Base-by-base conservation (phyloP, 805 yeast genomes). In the Wickerhamiella lipophila region DNA sequence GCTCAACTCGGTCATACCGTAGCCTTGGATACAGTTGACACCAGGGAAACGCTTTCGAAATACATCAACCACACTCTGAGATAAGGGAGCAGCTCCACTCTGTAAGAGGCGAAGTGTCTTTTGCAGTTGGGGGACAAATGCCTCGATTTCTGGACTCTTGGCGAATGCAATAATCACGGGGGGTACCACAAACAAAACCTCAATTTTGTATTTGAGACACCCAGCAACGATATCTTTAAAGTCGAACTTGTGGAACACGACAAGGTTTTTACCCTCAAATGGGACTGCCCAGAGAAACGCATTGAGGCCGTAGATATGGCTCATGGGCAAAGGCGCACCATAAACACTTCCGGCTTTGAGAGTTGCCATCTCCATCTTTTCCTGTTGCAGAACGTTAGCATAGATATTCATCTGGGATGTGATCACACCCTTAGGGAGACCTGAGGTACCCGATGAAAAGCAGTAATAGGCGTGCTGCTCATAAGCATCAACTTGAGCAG, bases 361-460 rank as follows among this genome's bases (percentile, higher is more conserved):
- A 50, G 49, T 60, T 50, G 50, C 69, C 49, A 46, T 50, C 49
- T 11, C 62, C 59, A 22, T 61, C 50, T 43, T 60, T 56, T 6
- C 25, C 2, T 40, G 29, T 44, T 59, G 64, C 22, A 54, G 42
- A 2, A 62, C 56, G 49, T 69, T 69, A 23, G 71, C 60, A 11
- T 66, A 66, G 15, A 76, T 70, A 54, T 78, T 79, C 43, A 61
- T 62, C 54, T 82, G 87, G 26, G 75, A 70, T 53, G 81, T 66
- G 26, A 78, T 76, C 22, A 80, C 89, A 57, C 89, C 89, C 67
- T 83, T 83, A 53, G 89, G 85, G 39, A 79, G 74, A 49, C 92
- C 88, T n/a, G 65, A 60, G 18, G 68, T 62, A 3, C 66, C 65
- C 1, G 60, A 55, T 6, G 64, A 62, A 49, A 62, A 60, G 55